Base-by-base conservation (phyloP, 192 early-diverging fungal genomes). In the Jimgerdemannia lactiflua region DNA sequence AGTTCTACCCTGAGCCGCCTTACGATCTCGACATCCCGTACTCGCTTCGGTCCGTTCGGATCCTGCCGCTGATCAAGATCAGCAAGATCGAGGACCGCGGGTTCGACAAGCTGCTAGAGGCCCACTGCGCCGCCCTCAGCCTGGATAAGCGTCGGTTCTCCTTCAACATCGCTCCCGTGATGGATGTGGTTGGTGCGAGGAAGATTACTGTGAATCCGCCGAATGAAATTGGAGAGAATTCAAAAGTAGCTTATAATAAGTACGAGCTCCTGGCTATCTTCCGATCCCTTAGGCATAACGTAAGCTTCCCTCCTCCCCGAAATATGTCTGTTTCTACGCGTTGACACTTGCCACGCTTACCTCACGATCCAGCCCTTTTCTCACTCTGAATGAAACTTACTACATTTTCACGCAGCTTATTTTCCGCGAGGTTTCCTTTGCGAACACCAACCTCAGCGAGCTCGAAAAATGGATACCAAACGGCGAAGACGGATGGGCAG, bases 71-170 rank as follows among this genome's bases (percentile, higher is more conserved):
- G n/a, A 67, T 69, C 29, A 42, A 66, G 42, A 42, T 68, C 29
- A 42, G 40, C 64, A 42, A 29, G n/a, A 39, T 75, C 1, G 67
- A 67, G 17, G 74, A 75, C 54, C 74, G 74, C 39, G 68, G 68
- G 9, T 81, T 81, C 42, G 42, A 75, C 18, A 41, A 70, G 11
- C 49, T 75, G 3, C 18, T 81, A 0, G 75, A 77, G 65, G 76
- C 80, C 11, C 77, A 81, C 39, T 81, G 80, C 41, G 80, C 80
- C 11, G 71, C 80, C 4, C 70, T 81, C 70, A 77, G 77, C 67
- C 43, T 81, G n/a, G 77, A 81, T 71, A 77, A 77, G 42, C 40
- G 43, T 3, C 64, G 80, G 2, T 72, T 77, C 49, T 42, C 67
- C 1, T 77, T 74, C 44, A 4, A 18, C 8, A 41, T 81, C 18